Base-by-base conservation (phyloP, 768 basidiomycete genomes). In the Pleurotus salmoneostramineus region DNA sequence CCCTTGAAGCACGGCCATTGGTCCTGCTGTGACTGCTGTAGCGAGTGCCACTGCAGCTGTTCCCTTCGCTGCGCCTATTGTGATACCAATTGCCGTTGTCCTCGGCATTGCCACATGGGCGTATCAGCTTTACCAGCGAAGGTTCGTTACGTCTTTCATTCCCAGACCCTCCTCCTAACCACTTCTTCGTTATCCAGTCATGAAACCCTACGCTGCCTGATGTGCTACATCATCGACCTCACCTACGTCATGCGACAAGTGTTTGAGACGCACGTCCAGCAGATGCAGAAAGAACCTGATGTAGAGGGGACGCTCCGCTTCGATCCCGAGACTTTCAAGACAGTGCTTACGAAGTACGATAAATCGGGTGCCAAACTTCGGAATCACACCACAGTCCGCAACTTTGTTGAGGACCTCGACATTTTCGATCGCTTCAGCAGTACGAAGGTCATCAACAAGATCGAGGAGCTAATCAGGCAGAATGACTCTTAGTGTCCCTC, bases 71-170 rank as follows among this genome's bases (percentile, higher is more conserved):
- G 61, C 56, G 11, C 67, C 65, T 3, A 64, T 65, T 31, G 62
- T 66, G 1, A 50, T 64, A 11, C 63, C 65, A 40, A 61, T 65
- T 15, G 65, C 62, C 17, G 64, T 58, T 32, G 37, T 52, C 3
- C 34, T 61, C 15, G 62, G 65, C 15, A 36, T 64, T n/a, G 60
- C 59, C 7, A 59, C 57, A 15, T 68, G 64, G 66, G 61, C 61
- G 5, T 59, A 52, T n/a, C 61, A 62, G 11, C 44, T 66, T 4
- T 67, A 68, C 59, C 44, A 60, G n/a, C 52, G 52, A 15, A 55
- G 52, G 52, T 55, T 42, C 7, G n/a, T 14, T n/a, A 15, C 32
- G 6, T 15, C 27, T 1, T 14, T 17, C 8, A 12, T 34, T 35
- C 8, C 6, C 33, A 27, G n/a, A 33, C 32, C 36, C 27, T 34